Evolutionary conservation across 1,139 yeast genomes (phyloP), one percentile per base, ranked within the genome.

Genomic region (Magnusiomyces paraingens): DNA sequence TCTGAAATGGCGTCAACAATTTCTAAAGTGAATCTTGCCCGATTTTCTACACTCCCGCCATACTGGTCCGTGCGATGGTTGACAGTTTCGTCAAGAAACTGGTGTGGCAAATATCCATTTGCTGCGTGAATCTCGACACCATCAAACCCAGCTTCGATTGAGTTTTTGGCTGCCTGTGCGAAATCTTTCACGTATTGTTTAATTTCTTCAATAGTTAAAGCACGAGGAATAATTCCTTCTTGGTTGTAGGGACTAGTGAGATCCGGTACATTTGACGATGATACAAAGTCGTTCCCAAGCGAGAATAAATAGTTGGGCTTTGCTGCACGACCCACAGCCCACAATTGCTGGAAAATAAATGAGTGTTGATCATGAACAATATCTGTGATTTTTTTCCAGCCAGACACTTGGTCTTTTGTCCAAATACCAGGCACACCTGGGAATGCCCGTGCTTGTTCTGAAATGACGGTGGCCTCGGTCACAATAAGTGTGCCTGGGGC

Each of bases 91-190:
- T 75, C 77, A 50, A 83, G 64, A 63, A 85, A 84, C 64, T 80
- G 82, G 55, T 62, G 62, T 52, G 82, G 61, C 55, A 83, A 69
- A 67, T 81, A 83, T 11, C 89, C 89, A 68, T 84, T 82, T n/a
- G 89, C 91, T 51, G 72, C 72, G 64, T 84, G 91, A 53, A 85
- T 65, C 67, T 85, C 88, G 40, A 85, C 77, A 61, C 82, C 82
- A 65, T 85, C 91, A 56, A 83, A 82, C 11, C 88, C 88, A 2
- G 84, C 83, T 8, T 65, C 71, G 39, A 78, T 53, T 0, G 82
- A 76, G 51, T 71, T 71, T 59, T 69, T 69, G 22, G 80, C 80
- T 8, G 81, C 80, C 3, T 61, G 57, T 1, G 70, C 71, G 55
- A 64, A 77, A 22, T 64, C 62, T 52, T 69, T 59, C 42, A 74